Conservation (phyloP, 257 asterid species). For the Asclepias syriaca region DNA sequence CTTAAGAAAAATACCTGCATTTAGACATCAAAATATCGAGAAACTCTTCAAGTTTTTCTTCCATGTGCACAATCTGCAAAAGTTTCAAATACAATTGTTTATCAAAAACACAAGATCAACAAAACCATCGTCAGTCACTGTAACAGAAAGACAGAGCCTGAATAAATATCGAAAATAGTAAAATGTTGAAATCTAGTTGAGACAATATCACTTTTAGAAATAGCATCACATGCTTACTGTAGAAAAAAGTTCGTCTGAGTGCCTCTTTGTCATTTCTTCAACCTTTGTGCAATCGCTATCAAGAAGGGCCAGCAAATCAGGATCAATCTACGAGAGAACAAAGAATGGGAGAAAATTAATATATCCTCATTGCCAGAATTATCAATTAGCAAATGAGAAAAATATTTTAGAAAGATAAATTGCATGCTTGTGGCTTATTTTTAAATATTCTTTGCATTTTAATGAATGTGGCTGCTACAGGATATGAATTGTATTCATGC, state of each 20-base stretch:
- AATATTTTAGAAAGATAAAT: not conserved
- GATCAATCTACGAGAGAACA: conserved; percentile 37
- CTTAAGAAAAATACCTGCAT: conserved; percentile 51
- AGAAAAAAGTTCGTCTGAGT: conserved; percentile 36
- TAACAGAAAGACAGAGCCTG: not conserved
- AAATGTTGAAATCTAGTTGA: not conserved
- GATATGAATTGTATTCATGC: not conserved
- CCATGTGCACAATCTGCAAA: conserved; percentile 67
- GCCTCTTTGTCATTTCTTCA: conserved; percentile 41
- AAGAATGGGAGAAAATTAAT: not conserved
- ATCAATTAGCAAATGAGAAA: not conserved
- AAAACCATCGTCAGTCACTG: not conserved
- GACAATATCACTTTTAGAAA: not conserved
- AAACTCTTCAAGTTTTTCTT: conserved; percentile 63
- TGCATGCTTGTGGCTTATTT: not conserved
- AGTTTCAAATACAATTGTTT: not conserved
- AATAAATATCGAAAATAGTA: not conserved
- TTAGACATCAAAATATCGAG: conserved; percentile 45
- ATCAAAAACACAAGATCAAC: not conserved
- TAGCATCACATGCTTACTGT: conserved; percentile 31
- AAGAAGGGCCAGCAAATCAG: conserved; percentile 47
- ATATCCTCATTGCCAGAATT: not conserved
- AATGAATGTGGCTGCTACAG: not conserved
- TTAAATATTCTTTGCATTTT: not conserved
- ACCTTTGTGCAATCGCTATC: conserved; percentile 50